phyloP scores from a whole-genome alignment of 2,329 filamentous ascomycete species.

The Verticillium klebahnii region DNA sequence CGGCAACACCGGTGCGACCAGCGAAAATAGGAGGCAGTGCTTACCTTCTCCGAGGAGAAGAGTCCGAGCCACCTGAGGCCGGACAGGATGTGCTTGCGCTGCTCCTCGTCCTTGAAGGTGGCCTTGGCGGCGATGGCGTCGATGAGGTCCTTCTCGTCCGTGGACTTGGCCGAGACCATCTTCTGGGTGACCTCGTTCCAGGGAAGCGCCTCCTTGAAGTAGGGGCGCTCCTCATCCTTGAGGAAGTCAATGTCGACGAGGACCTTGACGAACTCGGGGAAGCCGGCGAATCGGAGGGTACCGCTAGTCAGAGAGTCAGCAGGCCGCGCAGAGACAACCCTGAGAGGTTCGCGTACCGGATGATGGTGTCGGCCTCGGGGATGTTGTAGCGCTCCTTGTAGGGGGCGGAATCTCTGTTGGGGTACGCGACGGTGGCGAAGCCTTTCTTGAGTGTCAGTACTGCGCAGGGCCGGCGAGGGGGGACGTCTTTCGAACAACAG shows the following conservation, averaged over 20 bases:
- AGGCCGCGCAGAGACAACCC: too few species aligned
- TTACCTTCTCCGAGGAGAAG: slow-evolving; percentile 53
- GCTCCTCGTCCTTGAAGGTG: slow-evolving; percentile 66
- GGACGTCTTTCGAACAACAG: too few species aligned
- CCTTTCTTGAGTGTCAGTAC: slow-evolving; percentile 21
- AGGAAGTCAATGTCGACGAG: slow-evolving; percentile 91
- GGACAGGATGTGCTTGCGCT: slow-evolving; percentile 57
- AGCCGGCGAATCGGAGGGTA: slow-evolving; percentile 73
- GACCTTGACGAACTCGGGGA: slow-evolving; percentile 83
- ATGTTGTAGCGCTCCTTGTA: slow-evolving; percentile 84
- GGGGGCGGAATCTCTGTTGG: slow-evolving; percentile 83
- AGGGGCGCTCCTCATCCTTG: slow-evolving; percentile 61
- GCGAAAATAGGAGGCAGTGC: too few species aligned
- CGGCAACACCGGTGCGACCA: too few species aligned
- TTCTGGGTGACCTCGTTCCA: slow-evolving; percentile 85
- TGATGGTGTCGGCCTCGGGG: slow-evolving; percentile 82
- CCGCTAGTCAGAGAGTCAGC: slow-evolving; percentile 37
- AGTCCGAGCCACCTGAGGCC: slow-evolving; percentile 70
- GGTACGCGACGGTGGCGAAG: slow-evolving; percentile 86
- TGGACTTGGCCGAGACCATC: slow-evolving; percentile 65
- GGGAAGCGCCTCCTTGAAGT: slow-evolving; percentile 57
- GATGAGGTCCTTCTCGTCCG: slow-evolving; percentile 63
- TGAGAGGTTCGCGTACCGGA: slow-evolving; percentile 27
- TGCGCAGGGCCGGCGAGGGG: too few species aligned
- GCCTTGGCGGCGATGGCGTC: slow-evolving; percentile 72